These are phyloP conservation scores for Aleurites moluccanus DNA, from an alignment of 441 rosid species.

Conservation along the genomic window DNA sequence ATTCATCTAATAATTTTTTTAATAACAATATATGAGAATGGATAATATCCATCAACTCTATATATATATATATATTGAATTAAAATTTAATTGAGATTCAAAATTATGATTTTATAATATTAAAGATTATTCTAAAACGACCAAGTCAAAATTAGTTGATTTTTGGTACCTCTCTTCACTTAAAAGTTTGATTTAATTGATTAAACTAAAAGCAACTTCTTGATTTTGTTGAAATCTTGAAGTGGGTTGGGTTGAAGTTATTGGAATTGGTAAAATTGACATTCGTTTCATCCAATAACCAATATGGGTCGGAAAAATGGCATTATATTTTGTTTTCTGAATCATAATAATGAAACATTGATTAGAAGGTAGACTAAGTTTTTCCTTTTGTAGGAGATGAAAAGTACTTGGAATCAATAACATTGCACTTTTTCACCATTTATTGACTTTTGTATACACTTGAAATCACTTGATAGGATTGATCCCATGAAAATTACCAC, in stretches of 20 bases:
- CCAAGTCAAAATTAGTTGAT: too few relatives aligned
- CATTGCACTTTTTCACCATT: neutral
- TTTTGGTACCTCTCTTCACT: neutral
- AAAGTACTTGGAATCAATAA: neutral
- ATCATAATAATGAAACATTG: slow-evolving; percentile 9
- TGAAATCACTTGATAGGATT: too few relatives aligned
- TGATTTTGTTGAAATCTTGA: slow-evolving; percentile 11
- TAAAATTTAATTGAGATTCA: too few relatives aligned
- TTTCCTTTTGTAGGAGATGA: neutral
- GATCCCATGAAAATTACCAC: neutral
- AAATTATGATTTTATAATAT: too few relatives aligned
- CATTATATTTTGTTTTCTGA: slow-evolving; percentile 18
- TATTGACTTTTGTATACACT: slow-evolving; percentile 8
- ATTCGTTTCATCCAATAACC: slow-evolving; percentile 12
- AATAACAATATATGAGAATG: too few relatives aligned
- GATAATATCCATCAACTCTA: too few relatives aligned
- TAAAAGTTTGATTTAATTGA: neutral
- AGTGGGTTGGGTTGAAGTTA: slow-evolving; percentile 8
- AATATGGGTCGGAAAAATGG: slow-evolving; percentile 24
- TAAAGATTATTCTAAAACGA: too few relatives aligned
- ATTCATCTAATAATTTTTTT: too few relatives aligned
- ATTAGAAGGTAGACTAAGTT: neutral
- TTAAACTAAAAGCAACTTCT: neutral
- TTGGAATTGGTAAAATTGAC: neutral
- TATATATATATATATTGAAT: too few relatives aligned